A percentile compares a stretch with the other conserved stretches of the same genome.
These are phyloP conservation scores for Lagenidium giganteum DNA, from an alignment of 352 stramenopile genomes.

Conservation along the genomic window DNA sequence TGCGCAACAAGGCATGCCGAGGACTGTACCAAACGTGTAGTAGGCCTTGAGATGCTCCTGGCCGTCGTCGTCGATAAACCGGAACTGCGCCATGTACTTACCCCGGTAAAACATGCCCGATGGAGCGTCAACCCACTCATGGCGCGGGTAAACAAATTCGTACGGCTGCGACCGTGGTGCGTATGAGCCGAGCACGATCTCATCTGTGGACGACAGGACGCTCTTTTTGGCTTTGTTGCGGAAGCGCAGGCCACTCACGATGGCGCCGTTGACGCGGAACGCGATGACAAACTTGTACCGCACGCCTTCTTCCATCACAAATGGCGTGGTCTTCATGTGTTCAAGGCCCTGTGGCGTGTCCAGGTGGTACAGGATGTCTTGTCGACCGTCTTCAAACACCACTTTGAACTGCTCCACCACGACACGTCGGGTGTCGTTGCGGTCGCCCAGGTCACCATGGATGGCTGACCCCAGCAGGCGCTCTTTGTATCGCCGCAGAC, in stretches of 20 bases:
- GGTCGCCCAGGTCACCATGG: slow-evolving; percentile 73
- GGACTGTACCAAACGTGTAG: slow-evolving; percentile 77
- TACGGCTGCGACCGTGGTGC: slow-evolving; percentile 66
- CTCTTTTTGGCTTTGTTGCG: slow-evolving; percentile 85
- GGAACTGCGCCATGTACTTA: slow-evolving; percentile 80
- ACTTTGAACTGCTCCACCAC: slow-evolving; percentile 86
- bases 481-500: slow-evolving; percentile 82
- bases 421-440: slow-evolving; percentile 53
- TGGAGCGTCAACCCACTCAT: slow-evolving; percentile 79
- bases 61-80: slow-evolving; percentile 66
- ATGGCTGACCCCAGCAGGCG: slow-evolving; percentile 70
- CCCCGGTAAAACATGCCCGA: slow-evolving; percentile 84
- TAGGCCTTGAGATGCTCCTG: slow-evolving; percentile 64
- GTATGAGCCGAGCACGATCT: slow-evolving; percentile 85
- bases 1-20: too few species aligned
- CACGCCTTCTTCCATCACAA: slow-evolving; percentile 65
- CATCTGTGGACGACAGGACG: slow-evolving; percentile 61
- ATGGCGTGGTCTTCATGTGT: slow-evolving; percentile 67
- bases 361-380: slow-evolving; percentile 67
- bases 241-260: slow-evolving; percentile 83
- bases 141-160: slow-evolving; percentile 77
- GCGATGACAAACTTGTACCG: slow-evolving; percentile 82
- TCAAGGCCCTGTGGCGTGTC: slow-evolving; percentile 63
- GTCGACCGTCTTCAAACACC: slow-evolving; percentile 66
- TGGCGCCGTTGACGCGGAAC: slow-evolving; percentile 82